Evolutionary conservation across 2,329 filamentous ascomycete genomes (phyloP), one percentile per base, ranked within the genome.

Genomic region (Colletotrichum siamense): DNA sequence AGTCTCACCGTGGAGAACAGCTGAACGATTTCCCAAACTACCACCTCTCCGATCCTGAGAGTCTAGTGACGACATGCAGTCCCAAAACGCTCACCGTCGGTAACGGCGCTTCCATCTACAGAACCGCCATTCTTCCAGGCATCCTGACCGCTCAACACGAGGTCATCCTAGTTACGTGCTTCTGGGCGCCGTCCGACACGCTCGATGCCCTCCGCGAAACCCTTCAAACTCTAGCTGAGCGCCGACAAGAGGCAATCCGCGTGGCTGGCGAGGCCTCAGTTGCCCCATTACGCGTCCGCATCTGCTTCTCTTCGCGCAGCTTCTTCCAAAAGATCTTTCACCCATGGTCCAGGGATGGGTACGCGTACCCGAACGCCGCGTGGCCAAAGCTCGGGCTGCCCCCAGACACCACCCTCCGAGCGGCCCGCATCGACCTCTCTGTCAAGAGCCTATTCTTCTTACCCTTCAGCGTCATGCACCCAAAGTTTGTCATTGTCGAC

Each of bases 391-490:
- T 97, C 3, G 94, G 94, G 0, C 86, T 97, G 5, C 94, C 94
- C 0, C 81, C 86, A 2, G 85, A 88, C 5, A 84, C 87, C 8
- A 78, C 86, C 6, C 82, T 93, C 4, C 86, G 89, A 39, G 86
- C 91, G 6, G 88, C 85, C 1, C 91, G 91, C 4, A 89, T 98
- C 22, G 90, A 96, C 69, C 81, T 98, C 39, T 87, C 89, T 0
- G 91, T 96, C 72, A 96, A 95, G 86, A 95, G 92, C 77, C 87
- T 96, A 9, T 98, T 98, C 83, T 92, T 96, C 77, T 87, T 93
- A 4, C 95, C 95, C 0, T 92, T 97, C 76, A 95, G 94, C 80
- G 93, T 98, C n/a, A 94, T 97, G 92, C 95, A 98, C 81, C 94
- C 95, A 0, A 98, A 98, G 81, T 96, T 95, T 79, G 88, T 96